Base-by-base conservation (phyloP, 2,329 filamentous ascomycete species). In the Fulvia fulva region DNA sequence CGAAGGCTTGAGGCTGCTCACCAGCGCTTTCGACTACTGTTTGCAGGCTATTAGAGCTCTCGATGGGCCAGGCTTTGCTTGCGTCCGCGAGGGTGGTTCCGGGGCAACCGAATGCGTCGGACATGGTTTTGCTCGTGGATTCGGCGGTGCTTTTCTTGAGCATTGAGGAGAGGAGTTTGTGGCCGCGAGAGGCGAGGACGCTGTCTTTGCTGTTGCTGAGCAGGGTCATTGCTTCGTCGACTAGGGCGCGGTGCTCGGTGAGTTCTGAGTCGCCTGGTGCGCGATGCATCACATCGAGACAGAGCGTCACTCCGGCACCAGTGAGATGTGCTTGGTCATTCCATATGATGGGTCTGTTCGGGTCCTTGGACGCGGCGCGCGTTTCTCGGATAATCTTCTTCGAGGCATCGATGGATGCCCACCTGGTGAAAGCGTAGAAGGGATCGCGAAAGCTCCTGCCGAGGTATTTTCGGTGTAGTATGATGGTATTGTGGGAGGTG, bases 281-380 rank as follows among this genome's bases (percentile, higher is more conserved):
- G 21, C 57, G 53, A 26, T 56, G 41, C 32, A 50, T 56, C n/a
- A 54, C 12, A 44, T 60, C 49, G 16, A 56, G 50, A 44, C 57
- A 53, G 1, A 60, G 19, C 7, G 50, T 53, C 2, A 60, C 53
- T 9, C 47, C 57, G 8, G 57, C 57, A 7, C 49, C 53, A 5
- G 53, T 53, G 19, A 56, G n/a, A n/a, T n/a, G n/a, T n/a, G n/a
- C n/a, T n/a, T n/a, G n/a, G n/a, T n/a, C n/a, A n/a, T n/a, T n/a
- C n/a, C n/a, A n/a, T n/a, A n/a, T n/a, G n/a, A n/a, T n/a, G n/a
- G n/a, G n/a, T n/a, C n/a, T n/a, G n/a, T n/a, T n/a, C n/a, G n/a
- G n/a, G n/a, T 55, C 32, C 11, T 37, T 30, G 12, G 28, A 43
- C 3, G 53, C 46, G 12, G 19, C 28, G 7, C 44, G 4, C n/a